Conservation (phyloP, 1,284 basidiomycete genomes). For the Ceratobasidium sp. region DNA sequence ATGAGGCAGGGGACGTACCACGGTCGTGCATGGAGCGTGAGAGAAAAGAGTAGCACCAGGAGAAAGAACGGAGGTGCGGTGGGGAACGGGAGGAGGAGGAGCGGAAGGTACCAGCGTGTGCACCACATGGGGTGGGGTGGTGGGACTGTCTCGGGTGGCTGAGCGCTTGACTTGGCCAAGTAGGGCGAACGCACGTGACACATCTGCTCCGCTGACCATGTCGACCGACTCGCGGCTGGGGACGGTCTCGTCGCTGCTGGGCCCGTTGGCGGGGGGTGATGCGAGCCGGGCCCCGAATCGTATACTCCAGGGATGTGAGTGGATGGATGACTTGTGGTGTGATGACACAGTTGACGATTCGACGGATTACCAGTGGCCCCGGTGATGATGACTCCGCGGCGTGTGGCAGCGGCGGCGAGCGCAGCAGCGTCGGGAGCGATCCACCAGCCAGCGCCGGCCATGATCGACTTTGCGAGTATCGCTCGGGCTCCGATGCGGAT, state of each 20-base stretch:
- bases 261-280: conserved; percentile 28
- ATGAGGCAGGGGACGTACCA: conserved; percentile 66
- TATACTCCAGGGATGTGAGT: conserved; percentile 22
- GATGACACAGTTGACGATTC: conserved; percentile 1
- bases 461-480: conserved; percentile 76
- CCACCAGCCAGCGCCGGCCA: conserved; percentile 56
- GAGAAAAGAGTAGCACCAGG: conserved; percentile 76
- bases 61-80: conserved; percentile 82
- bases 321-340: background rate
- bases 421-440: conserved; percentile 65
- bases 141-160: conserved; percentile 3
- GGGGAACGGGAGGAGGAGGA: conserved; percentile 80
- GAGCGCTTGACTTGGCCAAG: background rate
- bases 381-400: conserved; percentile 88
- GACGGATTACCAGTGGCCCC: conserved; percentile 87
- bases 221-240: conserved; percentile 44
- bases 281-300: conserved; percentile 30
- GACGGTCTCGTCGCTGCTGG: conserved; percentile 35
- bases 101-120: conserved; percentile 70
- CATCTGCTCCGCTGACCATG: conserved; percentile 27
- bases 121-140: conserved; percentile 42
- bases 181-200: conserved; percentile 17
- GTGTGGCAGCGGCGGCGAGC: conserved; percentile 76
- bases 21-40: conserved; percentile 80
- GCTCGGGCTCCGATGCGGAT: conserved; percentile 79